Conservation (phyloP, 2,329 filamentous ascomycete genomes). For the Stemphylium beticola region DNA sequence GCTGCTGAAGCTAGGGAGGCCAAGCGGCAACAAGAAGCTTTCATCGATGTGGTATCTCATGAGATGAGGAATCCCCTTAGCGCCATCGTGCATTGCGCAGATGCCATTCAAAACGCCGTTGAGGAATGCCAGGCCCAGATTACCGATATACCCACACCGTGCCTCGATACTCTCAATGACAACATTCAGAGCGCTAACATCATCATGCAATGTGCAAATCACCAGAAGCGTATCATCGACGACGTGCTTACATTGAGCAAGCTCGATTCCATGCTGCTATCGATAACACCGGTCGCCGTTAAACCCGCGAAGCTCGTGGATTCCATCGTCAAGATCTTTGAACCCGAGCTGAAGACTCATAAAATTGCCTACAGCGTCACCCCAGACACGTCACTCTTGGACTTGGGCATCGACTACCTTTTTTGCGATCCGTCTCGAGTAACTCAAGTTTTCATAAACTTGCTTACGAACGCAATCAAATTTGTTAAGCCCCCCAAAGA, state of each 20-base stretch:
- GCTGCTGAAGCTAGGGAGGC: slow-evolving; percentile 48
- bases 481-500: slow-evolving; percentile 48
- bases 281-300: slow-evolving; percentile 51
- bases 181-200: slow-evolving; percentile 49
- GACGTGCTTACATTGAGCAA: slow-evolving; percentile 56
- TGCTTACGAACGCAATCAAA: slow-evolving; percentile 64
- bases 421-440: slow-evolving; percentile 52
- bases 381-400: slow-evolving; percentile 47
- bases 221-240: slow-evolving; percentile 57
- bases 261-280: slow-evolving; percentile 53
- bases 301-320: slow-evolving; percentile 46
- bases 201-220: slow-evolving; percentile 54
- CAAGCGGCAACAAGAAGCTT: slow-evolving; percentile 49
- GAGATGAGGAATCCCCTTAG: slow-evolving; percentile 56
- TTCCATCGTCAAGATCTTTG: slow-evolving; percentile 48
- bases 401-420: slow-evolving; percentile 48
- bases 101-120: slow-evolving; percentile 49
- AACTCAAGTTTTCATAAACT: slow-evolving; percentile 78
- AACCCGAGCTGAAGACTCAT: slow-evolving; percentile 45
- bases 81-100: slow-evolving; percentile 54
- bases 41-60: slow-evolving; percentile 50
- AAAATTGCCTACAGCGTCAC: slow-evolving; percentile 38
- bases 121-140: slow-evolving; percentile 35
- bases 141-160: slow-evolving; percentile 29
- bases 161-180: slow-evolving; percentile 36